Percentiles rank a stretch among this genome's conserved stretches.
phyloP scores from a whole-genome alignment of 2,329 filamentous ascomycete species.

The Cladosporium sp. region DNA sequence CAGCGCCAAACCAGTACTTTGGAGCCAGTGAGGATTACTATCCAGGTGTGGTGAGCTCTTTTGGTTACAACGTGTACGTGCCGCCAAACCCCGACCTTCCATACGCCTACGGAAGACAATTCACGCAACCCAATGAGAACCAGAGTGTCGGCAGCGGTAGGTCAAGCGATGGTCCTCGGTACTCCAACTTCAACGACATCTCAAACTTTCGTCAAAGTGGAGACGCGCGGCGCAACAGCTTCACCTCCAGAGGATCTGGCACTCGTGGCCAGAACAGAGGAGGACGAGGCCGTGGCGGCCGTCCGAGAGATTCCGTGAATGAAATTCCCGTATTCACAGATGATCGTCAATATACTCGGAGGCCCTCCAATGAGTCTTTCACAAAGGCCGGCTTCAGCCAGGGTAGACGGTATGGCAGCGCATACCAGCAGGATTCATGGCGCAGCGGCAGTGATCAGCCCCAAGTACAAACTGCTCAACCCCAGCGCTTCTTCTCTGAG shows the following conservation, averaged over 20 bases:
- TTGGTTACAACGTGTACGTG: too few relatives aligned
- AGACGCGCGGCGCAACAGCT: conserved; percentile 1
- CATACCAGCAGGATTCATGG: conserved; percentile 5
- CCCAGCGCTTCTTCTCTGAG: conserved; percentile 10
- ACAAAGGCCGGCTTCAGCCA: background rate
- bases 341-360: background rate
- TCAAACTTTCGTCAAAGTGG: background rate
- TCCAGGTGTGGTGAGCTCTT: too few relatives aligned
- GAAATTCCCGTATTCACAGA: background rate
- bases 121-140: too few relatives aligned
- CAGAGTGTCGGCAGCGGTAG: too few relatives aligned
- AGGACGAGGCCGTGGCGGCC: background rate
- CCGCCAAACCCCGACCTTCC: too few relatives aligned
- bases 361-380: background rate
- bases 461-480: conserved; percentile 7
- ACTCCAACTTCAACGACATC: background rate
- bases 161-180: background rate
- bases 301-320: background rate
- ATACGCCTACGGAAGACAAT: too few relatives aligned
- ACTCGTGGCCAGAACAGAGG: background rate
- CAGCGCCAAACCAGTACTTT: too few relatives aligned
- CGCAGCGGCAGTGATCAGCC: conserved; percentile 4
- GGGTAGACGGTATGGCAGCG: conserved; percentile 6
- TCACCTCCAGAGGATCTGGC: background rate
- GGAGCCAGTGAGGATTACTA: too few relatives aligned